Base-by-base conservation (phyloP, 768 basidiomycete genomes). In the Gymnopilus dilepis region DNA sequence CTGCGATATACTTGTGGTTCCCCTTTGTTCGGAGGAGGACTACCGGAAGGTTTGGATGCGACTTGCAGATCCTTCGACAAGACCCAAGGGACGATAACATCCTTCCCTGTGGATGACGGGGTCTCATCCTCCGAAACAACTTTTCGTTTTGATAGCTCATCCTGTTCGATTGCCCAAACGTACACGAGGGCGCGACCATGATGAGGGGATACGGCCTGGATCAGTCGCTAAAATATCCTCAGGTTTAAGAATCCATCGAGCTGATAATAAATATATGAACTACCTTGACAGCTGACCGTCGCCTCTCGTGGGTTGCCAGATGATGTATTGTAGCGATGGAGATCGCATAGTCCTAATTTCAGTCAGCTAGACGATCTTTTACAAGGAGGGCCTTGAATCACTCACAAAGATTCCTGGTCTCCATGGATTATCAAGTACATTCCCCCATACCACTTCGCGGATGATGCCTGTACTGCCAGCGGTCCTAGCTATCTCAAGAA, bases 291-390 rank as follows among this genome's bases (percentile, higher is more conserved):
- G 94, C 90, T 17, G 80, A 71, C 63, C 79, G 82, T 19, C 97
- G 84, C 33, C 97, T 84, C 58, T 83, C 82, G 9, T 83, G 81
- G 0, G 95, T 97, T 3, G 95, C 88, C 5, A 99, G 82, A 74
- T 99, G 97, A 69, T 99, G 97, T 47, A 99, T 93, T 2, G 97
- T 99, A 26, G 97, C 97, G 64, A 99, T 96, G 4, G 96, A 97
- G 51, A 99, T 95, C 2, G 92, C 92, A 68, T 94, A 97, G 78
- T 98, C 95, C 96, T 98, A 66, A 17, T 38, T 26, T 40, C 11
- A n/a, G 17, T 31, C 38, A n/a, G n/a, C n/a, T n/a, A n/a, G n/a
- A n/a, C n/a, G n/a, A n/a, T n/a, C n/a, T n/a, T 5, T 12, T 15
- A 19, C 21, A 13, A 33, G n/a, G 8, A 24, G 34, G 12, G 22